Evolutionary conservation across 768 basidiomycete species (phyloP).

Genomic region (Terana coerulea): DNA sequence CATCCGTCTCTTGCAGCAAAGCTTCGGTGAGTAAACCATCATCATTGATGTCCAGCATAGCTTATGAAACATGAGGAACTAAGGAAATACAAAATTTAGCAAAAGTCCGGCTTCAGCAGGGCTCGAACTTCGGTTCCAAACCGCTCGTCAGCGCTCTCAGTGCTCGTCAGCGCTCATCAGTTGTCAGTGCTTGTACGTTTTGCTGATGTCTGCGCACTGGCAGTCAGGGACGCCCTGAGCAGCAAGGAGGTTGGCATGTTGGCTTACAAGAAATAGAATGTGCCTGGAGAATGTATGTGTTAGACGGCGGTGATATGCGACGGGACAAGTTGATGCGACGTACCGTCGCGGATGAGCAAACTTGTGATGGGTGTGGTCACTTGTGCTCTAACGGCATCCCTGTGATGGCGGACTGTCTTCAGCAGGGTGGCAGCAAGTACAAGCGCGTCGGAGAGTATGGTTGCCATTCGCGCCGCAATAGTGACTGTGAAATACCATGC

Average conservation of each 20-base stretch:
- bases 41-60: too few relatives aligned
- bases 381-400: neutral
- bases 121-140: too few relatives aligned
- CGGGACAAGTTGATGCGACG: neutral
- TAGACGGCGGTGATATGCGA: neutral
- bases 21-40: too few relatives aligned
- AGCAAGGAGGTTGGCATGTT: too few relatives aligned
- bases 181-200: too few relatives aligned
- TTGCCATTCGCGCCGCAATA: neutral
- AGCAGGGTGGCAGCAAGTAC: slow-evolving; percentile 1
- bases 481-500: neutral
- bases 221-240: neutral
- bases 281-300: slow-evolving; percentile 5
- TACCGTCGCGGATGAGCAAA: slow-evolving; percentile 7
- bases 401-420: neutral
- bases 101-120: too few relatives aligned
- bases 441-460: slow-evolving; percentile 3
- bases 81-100: too few relatives aligned
- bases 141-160: too few relatives aligned
- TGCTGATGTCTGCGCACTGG: too few relatives aligned
- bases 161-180: too few relatives aligned
- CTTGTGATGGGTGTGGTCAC: neutral
- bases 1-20: too few relatives aligned
- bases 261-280: neutral
- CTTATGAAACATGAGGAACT: too few relatives aligned